Evolutionary conservation across 805 yeast species (phyloP).

Genomic region (Nakazawaea wickerhamii): DNA sequence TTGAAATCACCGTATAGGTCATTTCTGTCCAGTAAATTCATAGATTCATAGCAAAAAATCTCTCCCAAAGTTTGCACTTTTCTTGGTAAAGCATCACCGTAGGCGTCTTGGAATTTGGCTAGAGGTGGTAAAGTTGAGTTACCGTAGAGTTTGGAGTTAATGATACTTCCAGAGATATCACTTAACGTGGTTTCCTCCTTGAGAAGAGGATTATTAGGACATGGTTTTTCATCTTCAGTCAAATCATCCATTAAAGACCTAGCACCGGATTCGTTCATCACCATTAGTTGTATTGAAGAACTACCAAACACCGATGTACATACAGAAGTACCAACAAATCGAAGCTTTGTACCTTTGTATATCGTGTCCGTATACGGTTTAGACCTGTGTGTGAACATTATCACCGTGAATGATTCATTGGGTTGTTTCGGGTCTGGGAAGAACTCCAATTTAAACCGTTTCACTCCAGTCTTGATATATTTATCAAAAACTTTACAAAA

Average conservation of each 20-base stretch:
- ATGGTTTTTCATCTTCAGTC: constrained; percentile 14
- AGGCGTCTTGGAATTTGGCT: constrained; percentile 12
- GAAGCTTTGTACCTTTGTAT: constrained; percentile 14
- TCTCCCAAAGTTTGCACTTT: constrained; percentile 11
- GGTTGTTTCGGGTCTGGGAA: constrained; percentile 9
- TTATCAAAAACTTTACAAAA: constrained; percentile 15
- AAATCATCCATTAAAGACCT: constrained; percentile 14
- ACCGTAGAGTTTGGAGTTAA: constrained; percentile 12
- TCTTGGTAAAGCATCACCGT: constrained; percentile 11
- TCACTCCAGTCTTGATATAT: constrained; percentile 14
- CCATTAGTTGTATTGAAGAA: constrained; percentile 13
- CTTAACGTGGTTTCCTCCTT: constrained; percentile 12
- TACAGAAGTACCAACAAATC: constrained; percentile 17
- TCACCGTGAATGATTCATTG: constrained; percentile 8
- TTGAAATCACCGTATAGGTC: constrained; percentile 11
- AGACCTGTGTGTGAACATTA: constrained; percentile 15
- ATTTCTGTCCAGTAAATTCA: constrained; percentile 6
- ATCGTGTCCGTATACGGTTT: constrained; percentile 17
- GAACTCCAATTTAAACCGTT: constrained; percentile 13
- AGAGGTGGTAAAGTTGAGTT: constrained; percentile 15
- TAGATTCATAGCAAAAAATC: constrained; percentile 11
- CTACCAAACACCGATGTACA: constrained; percentile 13
- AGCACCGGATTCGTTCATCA: constrained; percentile 12
- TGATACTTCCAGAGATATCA: constrained; percentile 11
- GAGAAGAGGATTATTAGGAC: constrained; percentile 12